Base-by-base conservation (phyloP, 2,329 filamentous ascomycete species). In the Venturia aucupariae region DNA sequence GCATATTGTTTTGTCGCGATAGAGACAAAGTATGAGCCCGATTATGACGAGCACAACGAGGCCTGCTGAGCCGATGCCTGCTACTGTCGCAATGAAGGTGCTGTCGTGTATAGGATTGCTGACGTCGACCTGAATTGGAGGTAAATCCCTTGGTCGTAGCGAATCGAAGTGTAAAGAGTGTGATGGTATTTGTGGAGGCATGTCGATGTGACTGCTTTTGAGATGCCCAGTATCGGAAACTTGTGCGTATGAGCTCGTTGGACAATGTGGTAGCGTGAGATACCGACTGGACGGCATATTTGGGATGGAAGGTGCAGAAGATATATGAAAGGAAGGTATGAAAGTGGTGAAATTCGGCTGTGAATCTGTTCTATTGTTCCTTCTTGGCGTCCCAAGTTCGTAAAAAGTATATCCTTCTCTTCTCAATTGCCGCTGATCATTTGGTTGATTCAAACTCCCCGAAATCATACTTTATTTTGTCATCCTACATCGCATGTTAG, bases 41-140 rank as follows among this genome's bases (percentile, higher is more conserved):
- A 65, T 44, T 32, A 59, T 22, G 60, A 65, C 19, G 44, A 65
- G 38, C 22, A 65, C 22, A 19, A 62, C 42, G n/a, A 65, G 17
- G 11, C 32, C 59, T 19, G 22, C 59, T 35, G 44, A 42, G 59
- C 64, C 41, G 32, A 39, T 35, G 24, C 32, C 54, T 41, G 41
- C 64, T 3, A 65, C 42, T 35, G 64, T 65, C 15, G 35, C 41
- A 38, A 62, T 24, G 27, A 62, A 62, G 32, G 24, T 59, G 10
- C 35, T 55, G 35, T 65, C 64, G 22, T 65, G 35, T 32, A 57
- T n/a, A 24, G 64, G 64, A 41, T 65, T 55, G n/a, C 41, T 64
- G 8, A 60, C 5, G 24, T 60, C 15, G 59, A 42, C 22, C 46
- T 27, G 22, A 5, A 51, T 10, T 27, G 46, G 13, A 22, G 46